phyloP scores from a whole-genome alignment of 192 early-diverging fungal species.

The Jimgerdemannia flammicorona region DNA sequence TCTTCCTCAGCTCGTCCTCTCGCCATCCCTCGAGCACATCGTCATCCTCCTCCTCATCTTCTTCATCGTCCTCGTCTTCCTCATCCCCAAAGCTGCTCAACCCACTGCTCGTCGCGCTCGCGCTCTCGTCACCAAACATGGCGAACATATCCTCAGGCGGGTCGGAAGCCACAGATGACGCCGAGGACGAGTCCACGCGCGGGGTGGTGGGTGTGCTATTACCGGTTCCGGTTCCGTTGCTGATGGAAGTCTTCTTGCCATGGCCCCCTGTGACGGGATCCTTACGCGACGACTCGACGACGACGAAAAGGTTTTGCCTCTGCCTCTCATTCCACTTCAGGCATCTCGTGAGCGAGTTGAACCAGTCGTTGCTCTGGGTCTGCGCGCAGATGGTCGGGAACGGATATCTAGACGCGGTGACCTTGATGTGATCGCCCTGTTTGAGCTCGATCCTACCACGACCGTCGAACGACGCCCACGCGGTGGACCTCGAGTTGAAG shows the following conservation, averaged over 20 bases:
- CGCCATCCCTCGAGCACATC: not conserved
- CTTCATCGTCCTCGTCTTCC: not conserved
- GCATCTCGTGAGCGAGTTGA: slow-evolving; percentile 78
- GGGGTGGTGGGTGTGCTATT: not conserved
- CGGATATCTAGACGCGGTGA: slow-evolving; percentile 84
- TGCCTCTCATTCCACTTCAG: slow-evolving; percentile 93
- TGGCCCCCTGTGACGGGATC: not conserved
- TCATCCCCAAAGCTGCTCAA: slow-evolving; percentile 1
- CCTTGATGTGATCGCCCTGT: slow-evolving; percentile 83
- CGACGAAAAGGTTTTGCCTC: slow-evolving; percentile 79
- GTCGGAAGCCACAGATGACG: not conserved
- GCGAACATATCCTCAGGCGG: not conserved
- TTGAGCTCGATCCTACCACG: slow-evolving; percentile 85
- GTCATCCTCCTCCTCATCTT: not conserved
- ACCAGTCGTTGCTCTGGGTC: slow-evolving; percentile 86
- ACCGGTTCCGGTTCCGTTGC: not conserved
- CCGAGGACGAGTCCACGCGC: not conserved
- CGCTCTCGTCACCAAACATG: not conserved
- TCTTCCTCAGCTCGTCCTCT: not conserved
- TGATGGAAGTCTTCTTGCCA: not conserved
- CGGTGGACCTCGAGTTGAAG: slow-evolving; percentile 80
- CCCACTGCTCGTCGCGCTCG: not conserved
- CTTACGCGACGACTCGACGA: slow-evolving; percentile 22
- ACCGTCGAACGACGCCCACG: slow-evolving; percentile 95
- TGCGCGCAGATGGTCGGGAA: slow-evolving; percentile 82